Conservation (phyloP, 78 protist genomes). For the Polysphondylium violaceum region DNA sequence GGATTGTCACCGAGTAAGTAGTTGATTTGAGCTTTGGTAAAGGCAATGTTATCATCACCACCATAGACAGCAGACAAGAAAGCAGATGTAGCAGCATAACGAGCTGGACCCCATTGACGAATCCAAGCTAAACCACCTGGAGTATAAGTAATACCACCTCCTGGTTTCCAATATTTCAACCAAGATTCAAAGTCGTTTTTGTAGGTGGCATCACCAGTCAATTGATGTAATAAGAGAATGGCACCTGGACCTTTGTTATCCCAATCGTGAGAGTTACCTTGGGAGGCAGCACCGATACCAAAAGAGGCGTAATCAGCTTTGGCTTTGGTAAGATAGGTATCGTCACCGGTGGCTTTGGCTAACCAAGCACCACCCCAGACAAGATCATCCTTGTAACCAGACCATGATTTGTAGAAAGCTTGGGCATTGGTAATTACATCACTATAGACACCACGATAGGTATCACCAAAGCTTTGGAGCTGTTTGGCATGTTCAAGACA, state of each 20-base stretch:
- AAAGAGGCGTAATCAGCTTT: neutral
- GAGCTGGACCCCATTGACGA: slow-evolving; percentile 74
- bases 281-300: slow-evolving; percentile 64
- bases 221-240: slow-evolving; percentile 10
- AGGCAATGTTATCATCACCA: slow-evolving; percentile 4
- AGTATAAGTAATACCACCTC: slow-evolving; percentile 56
- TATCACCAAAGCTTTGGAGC: slow-evolving; percentile 57
- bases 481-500: slow-evolving; percentile 56
- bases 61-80: slow-evolving; percentile 38
- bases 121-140: slow-evolving; percentile 82
- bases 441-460: slow-evolving; percentile 62
- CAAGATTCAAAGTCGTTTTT: slow-evolving; percentile 25
- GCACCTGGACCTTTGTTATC: slow-evolving; percentile 74
- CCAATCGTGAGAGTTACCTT: slow-evolving; percentile 70
- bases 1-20: slow-evolving; percentile 70
- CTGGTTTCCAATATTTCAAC: slow-evolving; percentile 67
- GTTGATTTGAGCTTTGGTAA: slow-evolving; percentile 15
- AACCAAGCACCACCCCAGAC: slow-evolving; percentile 76
- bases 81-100: slow-evolving; percentile 64
- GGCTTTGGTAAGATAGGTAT: slow-evolving; percentile 3
- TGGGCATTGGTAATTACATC: slow-evolving; percentile 50
- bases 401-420: slow-evolving; percentile 56
- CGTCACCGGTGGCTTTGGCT: slow-evolving; percentile 57
- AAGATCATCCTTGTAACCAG: slow-evolving; percentile 63
- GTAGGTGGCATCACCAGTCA: slow-evolving; percentile 2